Evolutionary conservation across 2,329 filamentous ascomycete species (phyloP).

Genomic region (Pseudogymnoascus sp.): DNA sequence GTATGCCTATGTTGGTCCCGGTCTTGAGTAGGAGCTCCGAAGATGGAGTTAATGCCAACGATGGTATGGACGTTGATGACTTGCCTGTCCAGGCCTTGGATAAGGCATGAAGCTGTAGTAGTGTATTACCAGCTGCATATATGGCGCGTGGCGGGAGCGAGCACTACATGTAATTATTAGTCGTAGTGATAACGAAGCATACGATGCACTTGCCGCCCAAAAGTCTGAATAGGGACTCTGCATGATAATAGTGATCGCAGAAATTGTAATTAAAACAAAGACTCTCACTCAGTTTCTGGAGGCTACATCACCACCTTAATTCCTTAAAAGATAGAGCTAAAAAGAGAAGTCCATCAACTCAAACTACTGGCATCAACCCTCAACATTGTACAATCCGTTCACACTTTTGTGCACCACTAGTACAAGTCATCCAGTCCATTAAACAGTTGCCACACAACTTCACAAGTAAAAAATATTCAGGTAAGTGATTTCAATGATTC

Average conservation of each 20-base stretch:
- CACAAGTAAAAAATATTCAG: background rate
- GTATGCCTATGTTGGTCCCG: background rate
- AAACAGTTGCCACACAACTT: background rate
- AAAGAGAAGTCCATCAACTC: background rate
- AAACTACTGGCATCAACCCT: background rate
- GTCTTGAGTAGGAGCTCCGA: background rate
- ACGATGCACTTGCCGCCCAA: background rate
- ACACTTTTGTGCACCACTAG: background rate
- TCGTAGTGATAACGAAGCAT: background rate
- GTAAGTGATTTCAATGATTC: background rate
- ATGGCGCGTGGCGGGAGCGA: background rate
- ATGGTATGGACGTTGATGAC: slow-evolving; percentile 1
- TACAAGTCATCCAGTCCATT: background rate
- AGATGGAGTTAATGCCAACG: background rate
- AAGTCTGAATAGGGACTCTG: background rate
- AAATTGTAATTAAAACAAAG: background rate
- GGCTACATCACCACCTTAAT: background rate
- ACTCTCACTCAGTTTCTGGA: background rate
- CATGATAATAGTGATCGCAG: background rate
- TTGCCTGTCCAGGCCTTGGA: background rate
- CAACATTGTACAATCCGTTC: background rate
- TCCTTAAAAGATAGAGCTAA: background rate
- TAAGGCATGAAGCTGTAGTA: background rate
- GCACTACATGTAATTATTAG: background rate
- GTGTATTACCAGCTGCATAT: background rate